A percentile compares a stretch with the other conserved stretches of the same genome.
Conservation (phyloP, 2,329 filamentous ascomycete genomes). For the Fusarium falciforme region DNA sequence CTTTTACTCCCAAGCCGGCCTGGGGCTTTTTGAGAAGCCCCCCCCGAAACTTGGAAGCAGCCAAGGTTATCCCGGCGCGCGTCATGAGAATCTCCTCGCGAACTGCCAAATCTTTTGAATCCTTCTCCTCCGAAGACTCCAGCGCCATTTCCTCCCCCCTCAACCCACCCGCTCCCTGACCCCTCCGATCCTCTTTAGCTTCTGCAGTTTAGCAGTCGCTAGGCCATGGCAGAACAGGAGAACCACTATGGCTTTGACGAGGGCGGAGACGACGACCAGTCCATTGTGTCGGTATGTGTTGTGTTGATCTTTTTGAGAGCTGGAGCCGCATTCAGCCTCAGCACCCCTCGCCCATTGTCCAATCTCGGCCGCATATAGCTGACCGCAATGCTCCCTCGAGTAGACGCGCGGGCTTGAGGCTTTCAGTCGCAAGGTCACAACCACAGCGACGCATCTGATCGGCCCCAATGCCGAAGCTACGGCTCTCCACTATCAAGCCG, state of each 20-base stretch:
- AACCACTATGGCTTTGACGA: constrained; percentile 57
- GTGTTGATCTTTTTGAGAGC: constrained; percentile 9
- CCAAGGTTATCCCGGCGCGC: constrained; percentile 44
- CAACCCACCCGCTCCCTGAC: constrained; percentile 32
- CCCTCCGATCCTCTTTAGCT: constrained; percentile 29
- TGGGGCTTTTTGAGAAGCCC: constrained; percentile 29
- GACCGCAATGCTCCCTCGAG: constrained; percentile 33
- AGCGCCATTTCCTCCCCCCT: constrained; percentile 16
- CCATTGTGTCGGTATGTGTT: constrained; percentile 57
- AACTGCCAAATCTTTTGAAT: constrained; percentile 39
- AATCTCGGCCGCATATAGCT: constrained; percentile 25
- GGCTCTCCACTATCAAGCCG: constrained; percentile 81
- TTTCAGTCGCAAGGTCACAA: constrained; percentile 94
- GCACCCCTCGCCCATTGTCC: constrained; percentile 25
- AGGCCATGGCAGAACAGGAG: constrained; percentile 57
- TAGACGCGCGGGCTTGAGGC: constrained; percentile 90
- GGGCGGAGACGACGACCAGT: constrained; percentile 60
- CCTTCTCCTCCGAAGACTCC: constrained; percentile 21
- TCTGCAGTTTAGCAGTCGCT: constrained; percentile 43
- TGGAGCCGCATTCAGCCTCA: constrained; percentile 18
- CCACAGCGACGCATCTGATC: constrained; percentile 92
- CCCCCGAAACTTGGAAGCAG: constrained; percentile 12
- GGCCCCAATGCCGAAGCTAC: constrained; percentile 67
- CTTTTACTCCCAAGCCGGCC: constrained; percentile 8
- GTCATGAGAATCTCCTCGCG: constrained; percentile 45